Evolutionary conservation across 2,329 filamentous ascomycete species (phyloP).

Genomic region (Xylaria sp.): DNA sequence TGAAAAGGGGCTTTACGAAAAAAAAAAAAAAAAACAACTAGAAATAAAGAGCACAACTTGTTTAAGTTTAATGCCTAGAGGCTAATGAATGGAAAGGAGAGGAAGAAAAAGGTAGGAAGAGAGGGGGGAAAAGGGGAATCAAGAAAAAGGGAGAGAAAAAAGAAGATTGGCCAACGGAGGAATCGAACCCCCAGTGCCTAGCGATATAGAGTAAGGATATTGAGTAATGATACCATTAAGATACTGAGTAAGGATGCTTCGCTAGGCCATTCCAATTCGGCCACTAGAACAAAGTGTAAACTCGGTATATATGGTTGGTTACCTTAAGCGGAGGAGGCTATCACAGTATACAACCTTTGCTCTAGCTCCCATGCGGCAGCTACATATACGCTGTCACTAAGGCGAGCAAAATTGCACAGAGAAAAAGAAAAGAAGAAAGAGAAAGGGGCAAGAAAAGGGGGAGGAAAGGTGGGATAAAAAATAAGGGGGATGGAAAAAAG

Average conservation of each 20-base stretch:
- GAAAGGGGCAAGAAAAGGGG: background rate
- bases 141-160: background rate
- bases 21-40: background rate
- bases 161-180: background rate
- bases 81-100: too few species aligned
- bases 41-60: too few species aligned
- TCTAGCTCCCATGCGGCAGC: background rate
- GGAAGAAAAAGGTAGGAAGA: background rate
- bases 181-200: background rate
- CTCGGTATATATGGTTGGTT: too few species aligned
- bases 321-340: background rate
- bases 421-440: background rate
- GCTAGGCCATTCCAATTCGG: background rate
- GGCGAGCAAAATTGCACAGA: background rate
- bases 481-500: background rate
- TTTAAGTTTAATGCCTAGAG: too few species aligned
- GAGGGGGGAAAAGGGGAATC: background rate
- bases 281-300: background rate
- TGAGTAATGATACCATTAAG: background rate
- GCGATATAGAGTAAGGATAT: constrained; percentile 4
- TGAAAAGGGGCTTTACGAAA: background rate
- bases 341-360: background rate
- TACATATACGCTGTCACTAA: background rate
- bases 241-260: background rate
- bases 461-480: too few species aligned